Evolutionary conservation across 2,329 filamentous ascomycete genomes (phyloP), one percentile per base, ranked within the genome.

Genomic region (Hypoxylon sp.): DNA sequence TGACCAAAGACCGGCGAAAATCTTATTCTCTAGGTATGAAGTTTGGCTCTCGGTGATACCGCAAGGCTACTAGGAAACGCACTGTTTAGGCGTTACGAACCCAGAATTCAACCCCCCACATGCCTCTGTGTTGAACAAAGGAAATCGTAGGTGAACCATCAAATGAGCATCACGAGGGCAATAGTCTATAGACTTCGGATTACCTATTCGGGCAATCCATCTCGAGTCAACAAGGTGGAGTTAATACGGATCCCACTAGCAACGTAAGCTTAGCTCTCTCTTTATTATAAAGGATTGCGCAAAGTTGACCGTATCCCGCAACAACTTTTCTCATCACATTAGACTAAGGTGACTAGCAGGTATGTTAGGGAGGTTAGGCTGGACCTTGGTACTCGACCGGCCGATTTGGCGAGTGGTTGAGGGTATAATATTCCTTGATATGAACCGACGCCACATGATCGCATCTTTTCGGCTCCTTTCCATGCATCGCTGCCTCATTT

Each of bases 181-280:
- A 56, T 36, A 34, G 41, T 43, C 50, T 34, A 32, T 63, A 60
- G 36, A 32, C 43, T 48, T 67, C 74, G 74, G 74, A 38, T 75
- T 75, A 32, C 74, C 74, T 45, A 51, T 67, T 71, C 30, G 36
- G 72, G 74, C 14, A 73, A 68, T 60, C 65, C 65, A 70, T 25
- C 30, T 49, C 41, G 32, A 65, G 45, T 63, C 43, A 41, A 50
- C 13, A 36, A 53, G 65, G 68, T 68, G 65, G 68, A 70, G 68
- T 25, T 62, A 48, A 59, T 19, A 53, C 30, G 53, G 53, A 60
- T 56, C 58, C 65, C 65, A 61, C 68, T 70, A 68, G 49, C 65
- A 61, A 58, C 58, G 60, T 63, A 65, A 52, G 53, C 53, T 55
- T 30, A 30, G 28, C 28, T 19, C 59, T 59, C 23, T 57, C 52